phyloP scores from a whole-genome alignment of 192 early-diverging fungal genomes.

The Coemansia sp. region DNA sequence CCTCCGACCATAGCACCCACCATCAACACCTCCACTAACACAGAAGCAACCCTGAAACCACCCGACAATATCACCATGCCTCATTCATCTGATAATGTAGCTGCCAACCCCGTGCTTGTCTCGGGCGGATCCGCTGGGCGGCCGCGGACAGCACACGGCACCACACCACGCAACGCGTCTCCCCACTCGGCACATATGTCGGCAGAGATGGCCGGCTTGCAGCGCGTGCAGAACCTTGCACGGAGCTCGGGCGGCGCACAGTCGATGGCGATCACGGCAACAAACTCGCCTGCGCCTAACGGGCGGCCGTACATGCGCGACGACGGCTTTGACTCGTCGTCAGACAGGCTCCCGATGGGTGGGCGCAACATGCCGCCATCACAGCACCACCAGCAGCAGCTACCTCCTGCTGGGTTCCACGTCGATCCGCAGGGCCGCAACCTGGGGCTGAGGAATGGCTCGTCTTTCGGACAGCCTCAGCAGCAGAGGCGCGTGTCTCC shows the following conservation, averaged over 20 bases:
- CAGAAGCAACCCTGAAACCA: not conserved
- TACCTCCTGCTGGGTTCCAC: constrained; percentile 2
- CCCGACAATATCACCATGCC: no score
- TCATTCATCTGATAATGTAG: constrained; percentile 16
- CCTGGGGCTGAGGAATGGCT: not conserved
- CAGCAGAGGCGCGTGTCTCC: no score
- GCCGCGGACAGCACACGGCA: not conserved
- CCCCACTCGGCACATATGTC: constrained; percentile 2
- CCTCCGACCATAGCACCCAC: not conserved
- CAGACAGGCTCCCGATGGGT: constrained; percentile 17
- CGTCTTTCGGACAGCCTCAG: constrained; percentile 5
- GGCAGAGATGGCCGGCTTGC: constrained; percentile 9
- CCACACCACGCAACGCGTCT: constrained; percentile 18
- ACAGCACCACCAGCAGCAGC: constrained; percentile 13
- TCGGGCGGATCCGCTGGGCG: not conserved
- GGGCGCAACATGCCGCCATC: not conserved
- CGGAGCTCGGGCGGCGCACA: constrained; percentile 4
- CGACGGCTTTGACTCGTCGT: constrained; percentile 43
- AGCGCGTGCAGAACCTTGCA: constrained; percentile 3
- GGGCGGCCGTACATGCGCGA: constrained; percentile 14
- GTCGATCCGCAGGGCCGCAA: constrained; percentile 6
- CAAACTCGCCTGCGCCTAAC: constrained; percentile 15
- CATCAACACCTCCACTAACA: not conserved
- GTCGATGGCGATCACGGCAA: not conserved
- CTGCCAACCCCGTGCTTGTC: constrained; percentile 10